phyloP scores from a whole-genome alignment of 345 rosid species.

The Syzygium jambos region DNA sequence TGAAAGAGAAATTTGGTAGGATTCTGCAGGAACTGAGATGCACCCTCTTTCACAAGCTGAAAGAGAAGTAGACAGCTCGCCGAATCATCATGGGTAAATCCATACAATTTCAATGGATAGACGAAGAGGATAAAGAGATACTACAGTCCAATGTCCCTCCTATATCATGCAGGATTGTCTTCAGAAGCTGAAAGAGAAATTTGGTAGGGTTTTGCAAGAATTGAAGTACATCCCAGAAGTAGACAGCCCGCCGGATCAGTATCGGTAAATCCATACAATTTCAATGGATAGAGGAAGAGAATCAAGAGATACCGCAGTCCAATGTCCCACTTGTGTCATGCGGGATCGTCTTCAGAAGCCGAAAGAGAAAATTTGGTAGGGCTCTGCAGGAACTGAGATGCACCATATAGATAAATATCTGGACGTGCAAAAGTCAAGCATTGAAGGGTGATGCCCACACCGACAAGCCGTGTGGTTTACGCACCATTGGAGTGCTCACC shows the following conservation, averaged over 20 bases:
- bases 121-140: background rate
- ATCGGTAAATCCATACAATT: background rate
- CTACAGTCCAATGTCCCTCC: background rate
- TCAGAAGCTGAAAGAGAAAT: background rate
- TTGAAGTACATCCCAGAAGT: background rate
- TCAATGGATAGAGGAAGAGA: background rate
- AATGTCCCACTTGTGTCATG: background rate
- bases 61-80: background rate
- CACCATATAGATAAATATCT: background rate
- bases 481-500: background rate
- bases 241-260: background rate
- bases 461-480: background rate
- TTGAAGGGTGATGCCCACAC: background rate
- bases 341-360: background rate
- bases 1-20: background rate
- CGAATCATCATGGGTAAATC: background rate
- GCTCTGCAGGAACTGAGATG: background rate
- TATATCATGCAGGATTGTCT: background rate
- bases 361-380: background rate
- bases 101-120: background rate
- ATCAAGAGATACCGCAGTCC: background rate
- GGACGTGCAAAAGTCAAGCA: background rate
- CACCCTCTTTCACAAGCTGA: background rate
- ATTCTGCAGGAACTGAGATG: background rate
- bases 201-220: background rate